Conservation (phyloP, 495 filamentous ascomycete species). For the Hyaloscypha bicolor region DNA sequence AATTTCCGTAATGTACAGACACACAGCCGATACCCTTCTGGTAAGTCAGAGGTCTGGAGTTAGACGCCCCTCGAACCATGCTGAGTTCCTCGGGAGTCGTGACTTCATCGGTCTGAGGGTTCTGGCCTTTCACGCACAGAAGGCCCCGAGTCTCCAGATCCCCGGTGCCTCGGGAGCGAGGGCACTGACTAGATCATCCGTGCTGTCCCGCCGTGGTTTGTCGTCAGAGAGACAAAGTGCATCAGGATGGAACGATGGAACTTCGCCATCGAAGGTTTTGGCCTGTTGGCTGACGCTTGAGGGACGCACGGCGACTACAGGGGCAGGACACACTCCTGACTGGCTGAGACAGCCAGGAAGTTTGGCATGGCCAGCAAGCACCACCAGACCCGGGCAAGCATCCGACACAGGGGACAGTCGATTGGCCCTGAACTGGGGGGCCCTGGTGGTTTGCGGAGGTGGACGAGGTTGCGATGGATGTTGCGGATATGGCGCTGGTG, state of each 20-base stretch:
- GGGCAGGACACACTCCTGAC: not conserved
- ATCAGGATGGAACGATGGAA: not conserved
- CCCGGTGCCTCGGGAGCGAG: not conserved
- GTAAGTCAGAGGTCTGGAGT: not conserved
- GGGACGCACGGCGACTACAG: not conserved
- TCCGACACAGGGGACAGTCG: not conserved
- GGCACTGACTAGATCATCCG: slow-evolving; percentile 7
- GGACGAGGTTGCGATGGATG: not conserved
- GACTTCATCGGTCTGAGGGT: not conserved
- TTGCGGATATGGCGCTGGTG: not conserved
- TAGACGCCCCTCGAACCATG: not conserved
- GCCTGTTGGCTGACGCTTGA: not conserved
- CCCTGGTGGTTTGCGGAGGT: slow-evolving; percentile 1
- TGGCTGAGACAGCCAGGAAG: not conserved
- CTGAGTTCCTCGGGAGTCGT: not conserved
- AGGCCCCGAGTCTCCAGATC: not conserved
- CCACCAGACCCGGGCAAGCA: slow-evolving; percentile 14
- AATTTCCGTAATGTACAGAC: not conserved
- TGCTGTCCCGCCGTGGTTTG: not conserved
- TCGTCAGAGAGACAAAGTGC: not conserved
- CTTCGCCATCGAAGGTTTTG: not conserved
- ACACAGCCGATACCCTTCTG: not conserved
- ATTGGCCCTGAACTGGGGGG: slow-evolving; percentile 1
- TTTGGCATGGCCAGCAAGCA: slow-evolving; percentile 12
- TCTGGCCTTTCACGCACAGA: slow-evolving; percentile 1